Evolutionary conservation across 2,329 filamentous ascomycete species (phyloP).

Genomic region (Ceratocystis colombiana): DNA sequence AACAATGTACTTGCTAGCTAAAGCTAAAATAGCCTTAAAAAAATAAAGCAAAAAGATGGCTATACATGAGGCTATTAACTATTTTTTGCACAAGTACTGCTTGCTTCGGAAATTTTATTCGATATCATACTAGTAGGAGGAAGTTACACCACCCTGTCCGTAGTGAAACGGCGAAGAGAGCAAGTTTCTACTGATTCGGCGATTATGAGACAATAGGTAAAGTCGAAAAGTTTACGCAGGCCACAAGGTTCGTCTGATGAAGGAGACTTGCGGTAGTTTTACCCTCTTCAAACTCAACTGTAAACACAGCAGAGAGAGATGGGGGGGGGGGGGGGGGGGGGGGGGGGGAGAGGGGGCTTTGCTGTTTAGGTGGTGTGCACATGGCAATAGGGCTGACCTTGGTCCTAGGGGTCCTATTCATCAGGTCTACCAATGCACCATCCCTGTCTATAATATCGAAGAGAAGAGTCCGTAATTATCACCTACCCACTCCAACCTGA

Average conservation of each 20-base stretch:
- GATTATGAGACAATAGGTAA: neutral
- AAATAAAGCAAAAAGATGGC: neutral
- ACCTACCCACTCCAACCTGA: slow-evolving; percentile 11
- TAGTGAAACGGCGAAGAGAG: neutral
- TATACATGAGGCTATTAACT: neutral
- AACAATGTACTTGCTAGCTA: no score
- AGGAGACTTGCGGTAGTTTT: neutral
- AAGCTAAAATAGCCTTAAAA: no score
- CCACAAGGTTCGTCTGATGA: slow-evolving; percentile 1
- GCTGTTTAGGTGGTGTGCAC: neutral
- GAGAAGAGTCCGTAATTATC: neutral
- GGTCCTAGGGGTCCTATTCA: neutral
- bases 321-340: no score
- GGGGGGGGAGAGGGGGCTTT: no score
- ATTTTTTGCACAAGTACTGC: neutral
- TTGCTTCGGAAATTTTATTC: no score
- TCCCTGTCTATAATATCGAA: neutral
- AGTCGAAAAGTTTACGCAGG: neutral
- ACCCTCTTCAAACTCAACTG: neutral
- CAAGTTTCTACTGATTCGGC: neutral
- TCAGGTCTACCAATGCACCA: neutral
- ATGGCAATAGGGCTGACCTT: slow-evolving; percentile 6
- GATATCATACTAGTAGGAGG: neutral
- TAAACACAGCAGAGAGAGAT: neutral
- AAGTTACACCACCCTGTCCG: neutral